Evolutionary conservation across 2,329 filamentous ascomycete genomes (phyloP).

Genomic region (Cladophialophora exuberans): DNA sequence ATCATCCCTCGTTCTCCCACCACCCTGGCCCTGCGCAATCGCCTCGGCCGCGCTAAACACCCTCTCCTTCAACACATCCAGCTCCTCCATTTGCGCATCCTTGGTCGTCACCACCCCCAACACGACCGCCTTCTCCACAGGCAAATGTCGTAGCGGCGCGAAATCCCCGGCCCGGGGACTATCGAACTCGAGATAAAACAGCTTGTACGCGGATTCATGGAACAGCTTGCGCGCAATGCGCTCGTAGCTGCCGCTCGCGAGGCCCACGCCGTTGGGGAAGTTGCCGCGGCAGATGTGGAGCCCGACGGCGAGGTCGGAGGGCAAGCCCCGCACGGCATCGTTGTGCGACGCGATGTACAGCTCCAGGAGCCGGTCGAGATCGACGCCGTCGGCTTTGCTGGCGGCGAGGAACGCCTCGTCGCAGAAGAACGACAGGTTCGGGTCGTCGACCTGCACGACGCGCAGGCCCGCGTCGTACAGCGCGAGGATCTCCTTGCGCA

Average conservation of each 20-base stretch:
- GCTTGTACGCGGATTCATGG: constrained; percentile 17
- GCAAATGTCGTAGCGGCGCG: constrained; percentile 23
- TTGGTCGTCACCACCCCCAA: constrained; percentile 28
- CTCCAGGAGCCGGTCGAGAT: constrained; percentile 72
- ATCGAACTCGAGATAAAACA: constrained; percentile 30
- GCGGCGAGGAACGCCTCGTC: constrained; percentile 71
- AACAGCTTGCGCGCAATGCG: constrained; percentile 26
- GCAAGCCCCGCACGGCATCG: constrained; percentile 12
- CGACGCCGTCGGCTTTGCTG: constrained; percentile 69
- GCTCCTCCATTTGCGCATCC: constrained; percentile 21
- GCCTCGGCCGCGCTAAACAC: constrained; percentile 21
- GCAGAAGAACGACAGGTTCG: constrained; percentile 73
- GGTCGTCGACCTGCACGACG: constrained; percentile 71
- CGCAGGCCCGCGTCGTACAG: constrained; percentile 65
- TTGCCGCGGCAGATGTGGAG: constrained; percentile 29
- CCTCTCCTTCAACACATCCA: constrained; percentile 13
- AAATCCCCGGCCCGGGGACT: constrained; percentile 29
- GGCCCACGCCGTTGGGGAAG: constrained; percentile 19
- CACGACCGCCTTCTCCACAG: constrained; percentile 25
- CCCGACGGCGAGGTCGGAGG: constrained; percentile 20
- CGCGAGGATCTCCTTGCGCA: constrained; percentile 62
- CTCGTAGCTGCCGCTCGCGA: constrained; percentile 27
- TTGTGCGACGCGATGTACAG: constrained; percentile 70
- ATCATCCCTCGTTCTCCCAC: constrained; percentile 9
- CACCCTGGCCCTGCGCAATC: constrained; percentile 18